A percentile compares a stretch with the other conserved stretches of the same genome.
Evolutionary conservation across 2,329 filamentous ascomycete genomes (phyloP).

Genomic region (Neospermospora avenae): DNA sequence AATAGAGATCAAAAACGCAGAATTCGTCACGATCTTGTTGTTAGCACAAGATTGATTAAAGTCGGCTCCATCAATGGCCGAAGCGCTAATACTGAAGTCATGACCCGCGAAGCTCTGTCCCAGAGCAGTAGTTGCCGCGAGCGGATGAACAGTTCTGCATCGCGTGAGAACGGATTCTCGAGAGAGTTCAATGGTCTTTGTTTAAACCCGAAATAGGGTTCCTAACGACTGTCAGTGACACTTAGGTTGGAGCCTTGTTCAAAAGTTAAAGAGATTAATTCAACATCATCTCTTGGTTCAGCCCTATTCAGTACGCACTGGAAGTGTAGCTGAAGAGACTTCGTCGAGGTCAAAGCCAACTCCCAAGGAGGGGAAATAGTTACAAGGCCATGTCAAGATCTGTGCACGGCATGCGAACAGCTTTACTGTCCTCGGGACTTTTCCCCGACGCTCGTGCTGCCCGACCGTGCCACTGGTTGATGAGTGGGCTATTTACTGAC

Average conservation of each 20-base stretch:
- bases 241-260: background rate
- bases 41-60: background rate
- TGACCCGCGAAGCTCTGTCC: background rate
- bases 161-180: background rate
- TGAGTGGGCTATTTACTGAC: background rate
- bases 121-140: background rate
- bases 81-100: background rate
- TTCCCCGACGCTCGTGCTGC: background rate
- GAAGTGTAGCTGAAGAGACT: background rate
- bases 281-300: slow-evolving; percentile 3
- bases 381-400: background rate
- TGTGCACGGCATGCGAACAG: background rate
- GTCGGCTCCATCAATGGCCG: background rate
- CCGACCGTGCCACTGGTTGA: background rate
- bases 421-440: background rate
- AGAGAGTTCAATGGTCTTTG: slow-evolving; percentile 1
- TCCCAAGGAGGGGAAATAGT: background rate
- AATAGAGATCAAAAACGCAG: background rate
- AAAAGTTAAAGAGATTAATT: slow-evolving; percentile 11
- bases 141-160: background rate
- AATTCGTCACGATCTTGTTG: background rate
- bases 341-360: background rate
- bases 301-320: background rate
- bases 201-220: slow-evolving; percentile 1
- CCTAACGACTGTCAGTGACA: background rate